These are phyloP conservation scores for Aspergillus carbonarius DNA, from an alignment of 2,329 filamentous ascomycete genomes.

Conservation along the genomic window DNA sequence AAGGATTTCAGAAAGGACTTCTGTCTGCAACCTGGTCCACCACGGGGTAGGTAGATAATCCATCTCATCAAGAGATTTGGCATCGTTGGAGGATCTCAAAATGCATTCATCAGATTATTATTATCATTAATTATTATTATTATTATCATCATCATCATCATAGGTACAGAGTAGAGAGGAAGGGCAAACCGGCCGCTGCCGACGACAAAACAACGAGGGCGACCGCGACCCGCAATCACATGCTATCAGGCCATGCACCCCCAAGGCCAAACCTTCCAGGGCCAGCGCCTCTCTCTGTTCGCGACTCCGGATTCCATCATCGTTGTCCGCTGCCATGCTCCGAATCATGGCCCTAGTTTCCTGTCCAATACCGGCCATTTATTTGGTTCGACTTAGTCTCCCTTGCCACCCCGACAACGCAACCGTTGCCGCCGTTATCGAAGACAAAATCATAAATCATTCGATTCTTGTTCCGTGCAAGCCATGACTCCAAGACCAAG, in stretches of 20 bases:
- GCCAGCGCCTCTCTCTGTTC: not conserved
- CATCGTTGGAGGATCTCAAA: too few species aligned
- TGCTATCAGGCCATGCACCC: slow-evolving; percentile 18
- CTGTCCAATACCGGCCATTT: not conserved
- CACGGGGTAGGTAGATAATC: not conserved
- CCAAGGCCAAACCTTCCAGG: not conserved
- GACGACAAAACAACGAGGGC: slow-evolving; percentile 5
- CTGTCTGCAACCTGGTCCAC: too few species aligned
- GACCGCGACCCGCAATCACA: slow-evolving; percentile 35
- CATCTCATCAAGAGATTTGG: too few species aligned
- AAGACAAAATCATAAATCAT: slow-evolving; percentile 1
- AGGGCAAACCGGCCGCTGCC: not conserved
- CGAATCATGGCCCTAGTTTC: not conserved
- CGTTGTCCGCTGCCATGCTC: not conserved
- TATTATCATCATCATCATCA: too few species aligned
- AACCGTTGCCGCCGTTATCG: slow-evolving; percentile 4
- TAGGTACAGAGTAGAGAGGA: too few species aligned
- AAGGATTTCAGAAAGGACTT: too few species aligned
- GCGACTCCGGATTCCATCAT: not conserved
- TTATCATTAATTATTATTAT: too few species aligned
- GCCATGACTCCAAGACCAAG: not conserved
- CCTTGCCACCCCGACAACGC: slow-evolving; percentile 15
- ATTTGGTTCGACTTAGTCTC: not conserved
- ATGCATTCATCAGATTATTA: too few species aligned
- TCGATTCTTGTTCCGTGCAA: slow-evolving; percentile 1